Conservation (phyloP, 352 stramenopile genomes). For the Plasmopara muralis region DNA sequence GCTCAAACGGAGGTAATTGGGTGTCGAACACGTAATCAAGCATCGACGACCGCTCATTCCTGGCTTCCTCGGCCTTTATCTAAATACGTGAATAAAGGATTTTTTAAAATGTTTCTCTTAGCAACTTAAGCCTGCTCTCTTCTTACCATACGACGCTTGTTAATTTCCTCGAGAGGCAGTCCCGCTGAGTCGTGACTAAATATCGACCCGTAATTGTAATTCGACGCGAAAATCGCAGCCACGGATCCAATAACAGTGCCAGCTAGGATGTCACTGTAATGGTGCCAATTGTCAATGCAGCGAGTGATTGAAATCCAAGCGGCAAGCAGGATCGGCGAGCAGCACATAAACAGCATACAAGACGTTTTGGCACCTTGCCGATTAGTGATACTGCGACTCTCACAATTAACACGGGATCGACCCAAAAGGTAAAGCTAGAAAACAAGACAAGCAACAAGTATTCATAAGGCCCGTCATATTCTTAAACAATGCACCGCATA, state of each 20-base stretch:
- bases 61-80: slow-evolving; percentile 13
- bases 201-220: slow-evolving; percentile 67
- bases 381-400: slow-evolving; percentile 48
- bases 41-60: slow-evolving; percentile 19
- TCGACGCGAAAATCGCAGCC: slow-evolving; percentile 40
- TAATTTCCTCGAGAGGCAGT: slow-evolving; percentile 46
- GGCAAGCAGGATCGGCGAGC: slow-evolving; percentile 47
- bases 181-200: slow-evolving; percentile 55
- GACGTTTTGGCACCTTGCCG: slow-evolving; percentile 49
- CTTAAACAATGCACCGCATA: background rate
- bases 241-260: slow-evolving; percentile 47
- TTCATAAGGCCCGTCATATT: background rate
- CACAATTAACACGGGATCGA: slow-evolving; percentile 52
- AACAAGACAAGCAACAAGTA: background rate
- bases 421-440: slow-evolving; percentile 64
- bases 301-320: slow-evolving; percentile 68
- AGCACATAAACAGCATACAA: slow-evolving; percentile 64
- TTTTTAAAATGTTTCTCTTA: background rate
- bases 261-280: slow-evolving; percentile 76
- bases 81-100: slow-evolving; percentile 3
- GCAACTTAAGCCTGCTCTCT: slow-evolving; percentile 6
- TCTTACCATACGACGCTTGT: slow-evolving; percentile 41
- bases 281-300: slow-evolving; percentile 81
- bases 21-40: slow-evolving; percentile 44
- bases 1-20: slow-evolving; percentile 24